Evolutionary conservation across 805 yeast genomes (phyloP).

Genomic region (Starmerella riodocensis): DNA sequence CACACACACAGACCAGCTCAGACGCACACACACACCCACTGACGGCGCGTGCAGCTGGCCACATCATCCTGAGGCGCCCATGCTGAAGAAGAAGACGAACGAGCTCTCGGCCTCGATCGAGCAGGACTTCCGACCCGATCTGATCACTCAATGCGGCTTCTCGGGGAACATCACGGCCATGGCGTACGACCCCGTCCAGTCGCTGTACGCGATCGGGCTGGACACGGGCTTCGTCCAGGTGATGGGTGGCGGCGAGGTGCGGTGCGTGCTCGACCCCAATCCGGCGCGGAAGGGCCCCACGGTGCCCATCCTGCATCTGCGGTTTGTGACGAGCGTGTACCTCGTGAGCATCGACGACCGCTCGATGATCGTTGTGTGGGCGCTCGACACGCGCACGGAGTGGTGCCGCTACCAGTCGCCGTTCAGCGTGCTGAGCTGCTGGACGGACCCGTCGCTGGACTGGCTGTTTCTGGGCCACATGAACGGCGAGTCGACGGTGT

Average conservation of each 20-base stretch:
- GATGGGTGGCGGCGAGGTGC: conserved; percentile 77
- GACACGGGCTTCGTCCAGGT: conserved; percentile 57
- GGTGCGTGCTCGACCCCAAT: conserved; percentile 43
- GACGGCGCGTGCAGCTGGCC: no score
- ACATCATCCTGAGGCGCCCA: conserved; percentile 1
- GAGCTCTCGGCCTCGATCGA: conserved; percentile 22
- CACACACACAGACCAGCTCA: no score
- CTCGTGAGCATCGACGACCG: conserved; percentile 56
- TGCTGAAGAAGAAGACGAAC: conserved; percentile 18
- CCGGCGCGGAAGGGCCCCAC: conserved; percentile 26
- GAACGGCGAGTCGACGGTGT: conserved; percentile 59
- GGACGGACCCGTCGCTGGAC: conserved; percentile 75
- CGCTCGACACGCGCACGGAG: conserved; percentile 49
- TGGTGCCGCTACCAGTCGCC: conserved; percentile 51
- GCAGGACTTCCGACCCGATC: conserved; percentile 22
- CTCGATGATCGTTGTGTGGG: conserved; percentile 52
- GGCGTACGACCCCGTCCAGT: conserved; percentile 81
- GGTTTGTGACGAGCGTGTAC: conserved; percentile 70
- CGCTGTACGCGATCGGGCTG: conserved; percentile 71
- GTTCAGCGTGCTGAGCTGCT: conserved; percentile 53
- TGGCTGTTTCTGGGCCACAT: conserved; percentile 71
- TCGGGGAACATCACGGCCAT: conserved; percentile 51
- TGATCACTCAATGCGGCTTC: conserved; percentile 40
- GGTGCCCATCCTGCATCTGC: conserved; percentile 36
- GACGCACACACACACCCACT: no score